Percentiles rank a stretch among this genome's conserved stretches.
Evolutionary conservation across 2,329 filamentous ascomycete species (phyloP).

Genomic region (Aureobasidium sp.): DNA sequence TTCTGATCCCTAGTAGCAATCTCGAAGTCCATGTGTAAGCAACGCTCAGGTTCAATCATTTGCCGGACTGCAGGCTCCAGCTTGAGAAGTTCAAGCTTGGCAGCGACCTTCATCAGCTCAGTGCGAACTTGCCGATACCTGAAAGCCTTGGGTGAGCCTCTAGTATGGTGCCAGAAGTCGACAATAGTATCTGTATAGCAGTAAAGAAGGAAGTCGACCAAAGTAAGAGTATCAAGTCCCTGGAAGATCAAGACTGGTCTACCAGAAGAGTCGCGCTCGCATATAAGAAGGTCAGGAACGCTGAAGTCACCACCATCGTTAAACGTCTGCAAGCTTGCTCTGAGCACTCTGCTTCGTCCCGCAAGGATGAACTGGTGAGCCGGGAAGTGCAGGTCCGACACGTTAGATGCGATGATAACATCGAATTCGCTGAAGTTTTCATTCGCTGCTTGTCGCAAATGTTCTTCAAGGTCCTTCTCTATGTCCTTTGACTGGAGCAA

Average conservation of each 20-base stretch:
- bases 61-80: constrained; percentile 82
- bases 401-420: constrained; percentile 56
- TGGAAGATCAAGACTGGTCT: constrained; percentile 70
- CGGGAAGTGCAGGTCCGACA: constrained; percentile 77
- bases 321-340: constrained; percentile 57
- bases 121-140: constrained; percentile 82
- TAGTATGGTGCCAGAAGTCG: constrained; percentile 88
- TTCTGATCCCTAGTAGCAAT: constrained; percentile 71
- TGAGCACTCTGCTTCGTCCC: constrained; percentile 75
- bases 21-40: constrained; percentile 75
- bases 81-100: constrained; percentile 71
- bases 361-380: constrained; percentile 85
- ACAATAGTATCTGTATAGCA: constrained; percentile 83
- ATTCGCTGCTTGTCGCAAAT: constrained; percentile 43
- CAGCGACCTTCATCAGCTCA: constrained; percentile 90
- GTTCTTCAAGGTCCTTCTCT: constrained; percentile 65
- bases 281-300: constrained; percentile 66
- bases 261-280: constrained; percentile 58
- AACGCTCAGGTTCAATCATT: constrained; percentile 71
- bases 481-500: constrained; percentile 71
- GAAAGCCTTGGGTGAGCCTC: constrained; percentile 70
- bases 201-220: constrained; percentile 84
- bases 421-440: constrained; percentile 51
- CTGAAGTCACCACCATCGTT: constrained; percentile 59
- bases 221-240: constrained; percentile 77